Base-by-base conservation (phyloP, 768 basidiomycete genomes). In the Serpula lacrymans region DNA sequence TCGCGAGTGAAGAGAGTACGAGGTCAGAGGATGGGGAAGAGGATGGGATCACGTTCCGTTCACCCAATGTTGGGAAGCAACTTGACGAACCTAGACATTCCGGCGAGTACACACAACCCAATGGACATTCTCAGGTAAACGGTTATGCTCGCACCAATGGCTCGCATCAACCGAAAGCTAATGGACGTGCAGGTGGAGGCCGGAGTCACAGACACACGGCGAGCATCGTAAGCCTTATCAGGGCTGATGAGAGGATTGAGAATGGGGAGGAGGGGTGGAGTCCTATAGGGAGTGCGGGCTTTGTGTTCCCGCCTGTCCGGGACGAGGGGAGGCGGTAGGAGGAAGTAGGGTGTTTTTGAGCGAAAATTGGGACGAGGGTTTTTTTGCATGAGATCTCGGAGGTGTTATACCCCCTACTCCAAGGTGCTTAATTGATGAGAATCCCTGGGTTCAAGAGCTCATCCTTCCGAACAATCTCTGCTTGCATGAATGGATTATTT, bases 191-290 rank as follows among this genome's bases (percentile, higher is more conserved):
- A 57, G 39, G 46, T 49, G 39, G 62, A 60, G 38, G 71, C n/a
- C n/a, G 70, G 48, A 73, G 69, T 22, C 88, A 90, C 59, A 66
- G 77, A 25, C 88, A 90, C 55, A 90, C 88, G 2, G 88, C 88
- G 16, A 88, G 84, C 48, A 91, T 91, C 47, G 86, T 82, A 10
- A 88, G 85, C 55, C 62, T 90, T 44, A 88, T 90, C 40, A 71
- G 86, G 7, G 77, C 82, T 4, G 84, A 88, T 27, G 85, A 90
- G 51, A 63, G 85, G 17, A 41, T n/a, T n/a, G n/a, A n/a, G 35
- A 65, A 70, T 21, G 78, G 77, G n/a, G 84, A 82, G 53, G 88
- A 88, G 49, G 86, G 84, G 2, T 89, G 87, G 88, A 88, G 85
- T 60, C 82, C 84, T 5, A 80, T 87, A 41, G 51, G 71, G 56